Evolutionary conservation across 2,329 filamentous ascomycete genomes (phyloP).

Genomic region (Paecilomyces variotii): DNA sequence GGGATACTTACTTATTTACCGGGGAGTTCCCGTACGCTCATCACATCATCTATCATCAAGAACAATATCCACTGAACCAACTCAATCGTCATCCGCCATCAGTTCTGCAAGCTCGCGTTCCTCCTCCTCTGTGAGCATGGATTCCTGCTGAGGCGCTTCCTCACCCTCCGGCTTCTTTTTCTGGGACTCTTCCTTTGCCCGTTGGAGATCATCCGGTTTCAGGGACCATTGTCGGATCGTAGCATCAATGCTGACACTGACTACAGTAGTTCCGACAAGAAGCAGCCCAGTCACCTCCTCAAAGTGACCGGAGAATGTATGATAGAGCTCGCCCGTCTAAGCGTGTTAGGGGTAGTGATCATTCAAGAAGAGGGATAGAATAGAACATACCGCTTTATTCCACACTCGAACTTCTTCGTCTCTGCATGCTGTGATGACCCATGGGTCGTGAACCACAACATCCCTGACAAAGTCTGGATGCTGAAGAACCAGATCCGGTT

Average conservation of each 20-base stretch:
- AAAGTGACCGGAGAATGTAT: slow-evolving; percentile 73
- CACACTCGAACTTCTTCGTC: slow-evolving; percentile 90
- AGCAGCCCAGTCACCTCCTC: slow-evolving; percentile 84
- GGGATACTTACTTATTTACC: neutral
- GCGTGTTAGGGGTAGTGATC: neutral
- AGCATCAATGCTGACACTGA: slow-evolving; percentile 83
- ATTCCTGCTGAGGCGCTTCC: slow-evolving; percentile 39
- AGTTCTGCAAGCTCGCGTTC: slow-evolving; percentile 86
- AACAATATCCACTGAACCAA: neutral
- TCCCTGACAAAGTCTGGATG: slow-evolving; percentile 90
- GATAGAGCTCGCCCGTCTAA: slow-evolving; percentile 62
- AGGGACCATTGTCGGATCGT: slow-evolving; percentile 82
- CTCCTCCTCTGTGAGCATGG: slow-evolving; percentile 72
- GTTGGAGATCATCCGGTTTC: slow-evolving; percentile 51
- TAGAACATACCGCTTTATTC: slow-evolving; percentile 51
- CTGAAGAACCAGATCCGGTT: slow-evolving; percentile 59
- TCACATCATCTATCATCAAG: neutral
- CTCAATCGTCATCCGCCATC: slow-evolving; percentile 59
- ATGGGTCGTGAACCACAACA: slow-evolving; percentile 61
- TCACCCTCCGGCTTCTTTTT: slow-evolving; percentile 38
- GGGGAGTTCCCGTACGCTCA: neutral
- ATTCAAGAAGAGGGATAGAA: neutral
- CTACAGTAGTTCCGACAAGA: slow-evolving; percentile 51
- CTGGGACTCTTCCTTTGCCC: slow-evolving; percentile 44
- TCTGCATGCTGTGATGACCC: slow-evolving; percentile 79